These are phyloP conservation scores for Sporothrix inflata DNA, from an alignment of 2,329 filamentous ascomycete species.

Conservation along the genomic window DNA sequence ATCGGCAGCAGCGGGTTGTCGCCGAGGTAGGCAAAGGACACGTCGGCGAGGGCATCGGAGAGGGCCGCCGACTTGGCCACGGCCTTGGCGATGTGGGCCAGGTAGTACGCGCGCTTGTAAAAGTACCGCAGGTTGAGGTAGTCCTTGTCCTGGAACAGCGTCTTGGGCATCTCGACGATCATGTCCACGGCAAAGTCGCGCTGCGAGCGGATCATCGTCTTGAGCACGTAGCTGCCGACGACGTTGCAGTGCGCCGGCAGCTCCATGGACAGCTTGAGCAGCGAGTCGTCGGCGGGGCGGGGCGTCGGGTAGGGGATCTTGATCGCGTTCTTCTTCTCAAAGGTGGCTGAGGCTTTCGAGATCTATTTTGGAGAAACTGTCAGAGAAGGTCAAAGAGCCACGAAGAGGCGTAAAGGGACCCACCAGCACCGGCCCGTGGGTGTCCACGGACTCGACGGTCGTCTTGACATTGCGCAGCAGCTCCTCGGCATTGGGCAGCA, in stretches of 20 bases:
- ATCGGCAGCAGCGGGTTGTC: slow-evolving; percentile 79
- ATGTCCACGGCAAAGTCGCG: slow-evolving; percentile 70
- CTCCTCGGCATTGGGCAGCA: slow-evolving; percentile 53
- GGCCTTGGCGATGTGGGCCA: slow-evolving; percentile 76
- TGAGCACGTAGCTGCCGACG: slow-evolving; percentile 82
- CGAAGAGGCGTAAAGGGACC: slow-evolving; percentile 36
- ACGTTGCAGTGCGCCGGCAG: slow-evolving; percentile 81
- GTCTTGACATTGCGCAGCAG: slow-evolving; percentile 57
- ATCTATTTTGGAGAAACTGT: slow-evolving; percentile 54
- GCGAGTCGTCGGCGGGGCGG: slow-evolving; percentile 71
- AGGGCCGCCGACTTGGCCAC: slow-evolving; percentile 61
- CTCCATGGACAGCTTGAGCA: slow-evolving; percentile 79
- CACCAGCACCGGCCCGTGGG: slow-evolving; percentile 57
- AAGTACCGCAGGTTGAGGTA: slow-evolving; percentile 92
- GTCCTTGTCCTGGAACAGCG: slow-evolving; percentile 90
- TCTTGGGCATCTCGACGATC: slow-evolving; percentile 79
- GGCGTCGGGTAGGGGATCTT: slow-evolving; percentile 85
- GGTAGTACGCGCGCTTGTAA: slow-evolving; percentile 89
- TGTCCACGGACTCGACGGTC: slow-evolving; percentile 54
- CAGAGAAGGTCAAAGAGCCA: not conserved
- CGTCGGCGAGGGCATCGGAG: slow-evolving; percentile 55
- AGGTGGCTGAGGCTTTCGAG: slow-evolving; percentile 65
- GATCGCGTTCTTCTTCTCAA: slow-evolving; percentile 69
- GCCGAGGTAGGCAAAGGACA: slow-evolving; percentile 68
- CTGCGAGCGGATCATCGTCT: slow-evolving; percentile 70